Percentiles rank a stretch among this genome's conserved stretches.
phyloP scores from a whole-genome alignment of 2,329 filamentous ascomycete genomes.

The Phaeosphaeriaceae sp. region DNA sequence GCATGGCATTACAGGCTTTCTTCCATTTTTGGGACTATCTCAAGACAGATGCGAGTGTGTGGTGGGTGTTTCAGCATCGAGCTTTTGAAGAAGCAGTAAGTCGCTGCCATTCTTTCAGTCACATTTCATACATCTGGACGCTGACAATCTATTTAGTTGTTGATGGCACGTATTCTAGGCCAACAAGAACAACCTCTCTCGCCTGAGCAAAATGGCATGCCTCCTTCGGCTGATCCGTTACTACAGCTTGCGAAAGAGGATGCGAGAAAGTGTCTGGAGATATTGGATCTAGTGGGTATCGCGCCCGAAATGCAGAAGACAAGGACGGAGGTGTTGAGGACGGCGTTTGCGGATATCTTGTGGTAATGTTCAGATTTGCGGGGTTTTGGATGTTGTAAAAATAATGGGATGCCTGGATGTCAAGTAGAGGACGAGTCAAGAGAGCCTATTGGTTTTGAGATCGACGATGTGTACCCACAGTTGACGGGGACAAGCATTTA shows the following conservation, averaged over 20 bases:
- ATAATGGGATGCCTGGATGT: background rate
- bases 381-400: background rate
- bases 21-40: slow-evolving; percentile 76
- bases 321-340: slow-evolving; percentile 55
- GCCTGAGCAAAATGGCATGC: slow-evolving; percentile 28
- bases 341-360: slow-evolving; percentile 52
- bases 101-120: too few relatives aligned
- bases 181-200: slow-evolving; percentile 45
- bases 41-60: slow-evolving; percentile 75
- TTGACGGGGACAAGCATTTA: background rate
- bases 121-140: too few relatives aligned
- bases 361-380: slow-evolving; percentile 30
- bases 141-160: slow-evolving; percentile 34
- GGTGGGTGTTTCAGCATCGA: slow-evolving; percentile 86
- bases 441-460: background rate
- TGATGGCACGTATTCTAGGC: slow-evolving; percentile 50
- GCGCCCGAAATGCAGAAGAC: slow-evolving; percentile 59
- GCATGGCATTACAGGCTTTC: slow-evolving; percentile 77
- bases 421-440: too few relatives aligned
- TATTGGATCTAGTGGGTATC: slow-evolving; percentile 54
- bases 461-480: background rate
- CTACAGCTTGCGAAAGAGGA: slow-evolving; percentile 53
- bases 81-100: slow-evolving; percentile 80
- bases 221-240: slow-evolving; percentile 41
- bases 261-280: slow-evolving; percentile 54